A percentile compares a stretch with the other conserved stretches of the same genome.
phyloP scores from a whole-genome alignment of 129 eudicot species.

The Arctium lappa region DNA sequence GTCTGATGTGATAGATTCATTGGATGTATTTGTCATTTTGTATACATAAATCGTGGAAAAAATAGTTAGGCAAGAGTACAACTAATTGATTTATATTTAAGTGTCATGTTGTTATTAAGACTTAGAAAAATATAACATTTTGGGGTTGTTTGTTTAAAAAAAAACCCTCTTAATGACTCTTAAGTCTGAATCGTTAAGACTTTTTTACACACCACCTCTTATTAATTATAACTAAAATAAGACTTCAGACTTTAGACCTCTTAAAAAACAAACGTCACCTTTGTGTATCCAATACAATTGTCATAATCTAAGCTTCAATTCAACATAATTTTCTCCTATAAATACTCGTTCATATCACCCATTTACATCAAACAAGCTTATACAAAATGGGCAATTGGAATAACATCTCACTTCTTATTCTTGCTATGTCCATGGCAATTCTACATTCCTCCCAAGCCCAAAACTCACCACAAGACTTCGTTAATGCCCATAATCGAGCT shows the following conservation, averaged over 20 bases:
- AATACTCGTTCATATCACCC: not conserved
- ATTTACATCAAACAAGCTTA: not conserved
- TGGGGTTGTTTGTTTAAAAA: too few species aligned
- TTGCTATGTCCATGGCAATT: not conserved
- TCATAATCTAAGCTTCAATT: not conserved
- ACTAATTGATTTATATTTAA: not conserved
- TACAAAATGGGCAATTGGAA: not conserved
- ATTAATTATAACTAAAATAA: too few species aligned
- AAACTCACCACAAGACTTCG: slow-evolving; percentile 21
- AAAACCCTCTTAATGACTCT: too few species aligned
- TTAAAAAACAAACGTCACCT: too few species aligned
- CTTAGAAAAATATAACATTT: too few species aligned
- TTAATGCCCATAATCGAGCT: slow-evolving; percentile 16
- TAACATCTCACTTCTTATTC: not conserved
- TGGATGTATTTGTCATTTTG: not conserved
- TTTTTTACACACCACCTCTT: too few species aligned
- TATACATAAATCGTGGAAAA: not conserved
- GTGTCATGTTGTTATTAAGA: not conserved
- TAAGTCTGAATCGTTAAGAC: too few species aligned
- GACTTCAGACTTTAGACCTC: too few species aligned
- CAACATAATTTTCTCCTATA: not conserved
- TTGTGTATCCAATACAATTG: not conserved
- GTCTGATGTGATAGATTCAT: too few species aligned
- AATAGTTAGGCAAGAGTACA: not conserved
- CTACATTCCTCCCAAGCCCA: slow-evolving; percentile 5